These are phyloP conservation scores for Pseudovirgaria hyperparasitica DNA, from an alignment of 2,329 filamentous ascomycete genomes.

Conservation along the genomic window DNA sequence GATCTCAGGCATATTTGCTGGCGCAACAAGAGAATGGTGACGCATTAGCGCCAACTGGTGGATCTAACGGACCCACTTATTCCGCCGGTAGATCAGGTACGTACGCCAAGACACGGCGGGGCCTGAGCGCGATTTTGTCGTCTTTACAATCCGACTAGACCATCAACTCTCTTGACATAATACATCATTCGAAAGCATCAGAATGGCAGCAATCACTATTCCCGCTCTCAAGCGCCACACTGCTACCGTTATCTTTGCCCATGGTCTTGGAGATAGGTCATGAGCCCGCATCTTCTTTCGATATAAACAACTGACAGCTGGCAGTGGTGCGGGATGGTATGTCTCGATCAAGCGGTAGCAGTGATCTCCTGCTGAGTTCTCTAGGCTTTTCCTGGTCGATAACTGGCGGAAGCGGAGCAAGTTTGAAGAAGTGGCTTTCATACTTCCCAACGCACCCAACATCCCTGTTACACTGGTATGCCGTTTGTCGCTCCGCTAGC, in stretches of 20 bases:
- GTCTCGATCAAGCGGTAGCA: slow-evolving; percentile 5
- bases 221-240: slow-evolving; percentile 76
- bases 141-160: too few species aligned
- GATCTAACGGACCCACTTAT: too few species aligned
- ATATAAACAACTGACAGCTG: slow-evolving; percentile 1
- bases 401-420: slow-evolving; percentile 71
- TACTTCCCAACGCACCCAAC: slow-evolving; percentile 79
- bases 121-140: too few species aligned
- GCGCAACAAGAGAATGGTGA: too few species aligned
- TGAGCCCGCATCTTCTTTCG: slow-evolving; percentile 1
- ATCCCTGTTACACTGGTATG: slow-evolving; percentile 76
- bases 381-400: slow-evolving; percentile 63
- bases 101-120: too few species aligned
- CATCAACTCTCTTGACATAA: too few species aligned
- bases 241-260: slow-evolving; percentile 85
- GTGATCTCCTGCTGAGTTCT: slow-evolving; percentile 7
- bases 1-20: too few species aligned
- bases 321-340: slow-evolving; percentile 57
- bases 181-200: slow-evolving; percentile 3
- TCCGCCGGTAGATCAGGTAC: too few species aligned
- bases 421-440: slow-evolving; percentile 83
- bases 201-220: slow-evolving; percentile 48
- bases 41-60: too few species aligned
- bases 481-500: slow-evolving; percentile 5
- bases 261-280: slow-evolving; percentile 73